Evolutionary conservation across 176 grass and related monocot species (phyloP).

Genomic region (Oryza brachyantha): DNA sequence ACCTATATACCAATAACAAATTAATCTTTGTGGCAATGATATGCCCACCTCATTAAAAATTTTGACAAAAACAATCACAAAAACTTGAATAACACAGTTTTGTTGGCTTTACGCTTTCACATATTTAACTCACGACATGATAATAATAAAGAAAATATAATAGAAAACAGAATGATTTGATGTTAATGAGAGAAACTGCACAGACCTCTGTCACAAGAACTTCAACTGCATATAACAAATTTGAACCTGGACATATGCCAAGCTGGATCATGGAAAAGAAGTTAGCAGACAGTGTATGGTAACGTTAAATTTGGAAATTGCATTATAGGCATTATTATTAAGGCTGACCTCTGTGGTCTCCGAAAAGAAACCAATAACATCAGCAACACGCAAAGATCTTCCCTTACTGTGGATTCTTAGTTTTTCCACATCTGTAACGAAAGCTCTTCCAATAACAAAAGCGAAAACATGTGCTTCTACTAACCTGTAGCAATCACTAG

Average conservation of each 20-base stretch:
- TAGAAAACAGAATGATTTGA: conserved; percentile 23
- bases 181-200: conserved; percentile 34
- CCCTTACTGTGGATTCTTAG: conserved; percentile 87
- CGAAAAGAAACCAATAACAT: conserved; percentile 87
- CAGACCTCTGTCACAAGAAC: conserved; percentile 96
- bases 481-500: conserved; percentile 65
- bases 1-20: conserved; percentile 10
- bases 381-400: conserved; percentile 73
- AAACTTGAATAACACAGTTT: conserved; percentile 6
- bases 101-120: not conserved
- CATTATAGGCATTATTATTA: conserved; percentile 14
- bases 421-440: conserved; percentile 97
- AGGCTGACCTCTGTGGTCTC: conserved; percentile 75
- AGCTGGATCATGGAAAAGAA: conserved; percentile 53
- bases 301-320: conserved; percentile 16
- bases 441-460: conserved; percentile 99
- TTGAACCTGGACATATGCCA: conserved; percentile 87
- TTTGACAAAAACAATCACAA: not conserved
- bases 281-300: conserved; percentile 27
- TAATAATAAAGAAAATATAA: conserved; percentile 23
- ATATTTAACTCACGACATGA: conserved; percentile 14
- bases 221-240: conserved; percentile 88
- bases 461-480: conserved; percentile 98
- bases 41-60: not conserved
- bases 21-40: not conserved